Conservation (phyloP, 163 green algal genomes). For the Scenedesmus sp. region DNA sequence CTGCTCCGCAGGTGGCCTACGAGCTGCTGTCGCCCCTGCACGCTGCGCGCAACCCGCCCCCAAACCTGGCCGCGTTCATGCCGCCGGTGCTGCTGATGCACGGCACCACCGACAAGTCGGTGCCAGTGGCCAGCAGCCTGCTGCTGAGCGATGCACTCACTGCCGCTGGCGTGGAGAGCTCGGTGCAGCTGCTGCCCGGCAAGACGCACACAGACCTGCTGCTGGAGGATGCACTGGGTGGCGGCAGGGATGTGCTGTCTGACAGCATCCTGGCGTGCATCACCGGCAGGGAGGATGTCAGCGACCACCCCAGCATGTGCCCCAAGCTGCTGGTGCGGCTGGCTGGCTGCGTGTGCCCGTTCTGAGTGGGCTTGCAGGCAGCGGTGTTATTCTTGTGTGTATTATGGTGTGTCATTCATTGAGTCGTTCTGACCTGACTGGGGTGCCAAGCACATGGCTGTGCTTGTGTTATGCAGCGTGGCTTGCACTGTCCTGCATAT, state of each 20-base stretch:
- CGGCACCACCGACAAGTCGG: constrained; percentile 83
- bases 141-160: constrained; percentile 75
- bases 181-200: constrained; percentile 73
- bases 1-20: constrained; percentile 48
- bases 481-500: neutral
- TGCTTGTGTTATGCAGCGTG: neutral
- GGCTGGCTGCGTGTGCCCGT: constrained; percentile 77
- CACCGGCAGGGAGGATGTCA: constrained; percentile 34
- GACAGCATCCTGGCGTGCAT: constrained; percentile 85
- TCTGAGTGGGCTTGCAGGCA: constrained; percentile 51
- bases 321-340: constrained; percentile 71
- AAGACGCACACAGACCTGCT: constrained; percentile 95
- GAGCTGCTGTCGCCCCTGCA: constrained; percentile 61
- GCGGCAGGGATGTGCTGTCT: constrained; percentile 83
- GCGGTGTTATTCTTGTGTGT: neutral
- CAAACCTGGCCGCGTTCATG: constrained; percentile 50
- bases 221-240: constrained; percentile 83
- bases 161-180: constrained; percentile 44
- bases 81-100: constrained; percentile 87
- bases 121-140: constrained; percentile 62
- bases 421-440: neutral
- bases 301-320: constrained; percentile 69
- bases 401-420: neutral
- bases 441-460: neutral
- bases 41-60: constrained; percentile 6